Conservation (phyloP, 305 asterid species). For the Andrographis paniculata region DNA sequence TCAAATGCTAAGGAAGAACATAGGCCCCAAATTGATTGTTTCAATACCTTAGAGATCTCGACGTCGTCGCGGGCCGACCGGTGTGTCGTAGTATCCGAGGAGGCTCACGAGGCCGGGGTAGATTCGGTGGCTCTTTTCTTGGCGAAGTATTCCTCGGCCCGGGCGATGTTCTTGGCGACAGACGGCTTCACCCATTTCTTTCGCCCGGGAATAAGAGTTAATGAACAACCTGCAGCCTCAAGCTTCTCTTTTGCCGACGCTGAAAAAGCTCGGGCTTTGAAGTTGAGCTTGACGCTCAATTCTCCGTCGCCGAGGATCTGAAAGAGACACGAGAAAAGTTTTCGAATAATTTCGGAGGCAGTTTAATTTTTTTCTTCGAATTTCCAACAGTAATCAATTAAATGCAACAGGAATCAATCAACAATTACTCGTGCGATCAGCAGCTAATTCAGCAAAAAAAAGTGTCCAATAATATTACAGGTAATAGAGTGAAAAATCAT, state of each 20-base stretch:
- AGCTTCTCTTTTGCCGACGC: constrained; percentile 74
- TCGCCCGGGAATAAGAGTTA: constrained; percentile 70
- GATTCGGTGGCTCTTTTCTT: constrained; percentile 44
- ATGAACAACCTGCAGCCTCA: constrained; percentile 71
- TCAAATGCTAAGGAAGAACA: too few relatives aligned
- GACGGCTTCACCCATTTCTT: constrained; percentile 91
- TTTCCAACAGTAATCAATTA: too few relatives aligned
- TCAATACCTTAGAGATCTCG: too few relatives aligned
- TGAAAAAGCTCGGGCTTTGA: constrained; percentile 88
- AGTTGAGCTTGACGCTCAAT: constrained; percentile 53
- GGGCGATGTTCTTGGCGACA: constrained; percentile 80
- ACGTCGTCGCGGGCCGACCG: too few relatives aligned
- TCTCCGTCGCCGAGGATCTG: constrained; percentile 93
- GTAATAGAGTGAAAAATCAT: too few relatives aligned
- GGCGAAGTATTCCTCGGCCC: constrained; percentile 73
- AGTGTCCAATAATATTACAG: too few relatives aligned
- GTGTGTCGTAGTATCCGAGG: too few relatives aligned
- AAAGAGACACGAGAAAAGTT: neutral
- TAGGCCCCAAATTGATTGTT: too few relatives aligned
- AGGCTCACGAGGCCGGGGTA: too few relatives aligned
- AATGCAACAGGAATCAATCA: too few relatives aligned
- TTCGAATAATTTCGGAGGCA: neutral
- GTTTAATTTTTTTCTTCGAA: neutral
- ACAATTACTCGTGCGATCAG: too few relatives aligned
- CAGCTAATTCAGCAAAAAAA: too few relatives aligned